Evolutionary conservation across 2,329 filamentous ascomycete species (phyloP).

Genomic region (Cucurbitaria berberidis): DNA sequence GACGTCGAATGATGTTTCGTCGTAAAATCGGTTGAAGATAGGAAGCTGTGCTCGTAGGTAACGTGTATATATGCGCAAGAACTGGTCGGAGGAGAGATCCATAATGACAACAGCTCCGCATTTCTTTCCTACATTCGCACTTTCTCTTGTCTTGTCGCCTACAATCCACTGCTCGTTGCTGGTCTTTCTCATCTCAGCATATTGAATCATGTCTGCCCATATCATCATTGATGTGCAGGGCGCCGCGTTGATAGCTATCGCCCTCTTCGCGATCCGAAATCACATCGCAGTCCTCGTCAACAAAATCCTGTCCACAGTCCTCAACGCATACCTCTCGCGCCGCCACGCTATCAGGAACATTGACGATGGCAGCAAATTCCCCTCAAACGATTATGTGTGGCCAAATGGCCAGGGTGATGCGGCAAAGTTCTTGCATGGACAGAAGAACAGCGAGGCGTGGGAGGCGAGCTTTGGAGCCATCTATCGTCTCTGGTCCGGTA

Average conservation of each 20-base stretch:
- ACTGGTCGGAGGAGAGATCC: background rate
- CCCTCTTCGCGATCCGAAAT: background rate
- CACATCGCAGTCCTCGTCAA: background rate
- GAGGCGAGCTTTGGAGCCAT: constrained; percentile 37
- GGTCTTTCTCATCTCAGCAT: no score
- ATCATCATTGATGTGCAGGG: background rate
- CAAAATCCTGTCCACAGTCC: background rate
- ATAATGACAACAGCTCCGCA: background rate
- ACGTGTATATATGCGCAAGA: background rate
- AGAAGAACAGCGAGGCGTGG: constrained; percentile 44
- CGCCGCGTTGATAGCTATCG: background rate
- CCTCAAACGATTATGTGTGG: constrained; percentile 12
- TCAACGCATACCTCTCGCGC: constrained; percentile 1
- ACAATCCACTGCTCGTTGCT: background rate
- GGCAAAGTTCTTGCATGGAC: constrained; percentile 50
- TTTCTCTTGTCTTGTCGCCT: background rate
- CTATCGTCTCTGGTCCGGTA: constrained; percentile 47
- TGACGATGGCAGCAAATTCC: constrained; percentile 2
- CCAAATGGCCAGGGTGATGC: constrained; percentile 39
- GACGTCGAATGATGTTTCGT: background rate
- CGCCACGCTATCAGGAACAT: background rate
- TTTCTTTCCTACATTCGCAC: background rate
- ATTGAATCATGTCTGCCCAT: background rate
- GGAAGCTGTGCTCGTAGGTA: background rate
- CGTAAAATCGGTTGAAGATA: background rate